These are phyloP conservation scores for Cystoisospora suis DNA, from an alignment of 169 alveolate genomes.

Conservation along the genomic window DNA sequence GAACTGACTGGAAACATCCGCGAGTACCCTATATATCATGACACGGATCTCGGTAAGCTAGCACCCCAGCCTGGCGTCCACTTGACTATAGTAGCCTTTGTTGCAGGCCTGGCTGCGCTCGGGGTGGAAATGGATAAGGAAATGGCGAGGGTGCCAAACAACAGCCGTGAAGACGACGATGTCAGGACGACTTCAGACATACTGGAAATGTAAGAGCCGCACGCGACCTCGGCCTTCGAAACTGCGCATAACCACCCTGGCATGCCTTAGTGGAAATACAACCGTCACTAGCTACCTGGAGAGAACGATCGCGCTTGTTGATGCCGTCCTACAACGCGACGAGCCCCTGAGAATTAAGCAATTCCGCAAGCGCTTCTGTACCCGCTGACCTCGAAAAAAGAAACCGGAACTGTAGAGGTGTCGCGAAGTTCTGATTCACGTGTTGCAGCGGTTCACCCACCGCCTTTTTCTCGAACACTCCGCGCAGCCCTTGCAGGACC, in stretches of 20 bases:
- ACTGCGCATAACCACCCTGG: background rate
- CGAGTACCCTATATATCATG: constrained; percentile 14
- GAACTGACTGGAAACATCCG: background rate
- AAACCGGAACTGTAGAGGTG: too few relatives aligned
- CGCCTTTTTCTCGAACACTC: too few relatives aligned
- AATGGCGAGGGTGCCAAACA: constrained; percentile 45
- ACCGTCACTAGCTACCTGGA: background rate
- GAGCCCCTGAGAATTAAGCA: background rate
- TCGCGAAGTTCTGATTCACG: too few relatives aligned
- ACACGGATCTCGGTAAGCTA: background rate
- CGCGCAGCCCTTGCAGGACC: too few relatives aligned
- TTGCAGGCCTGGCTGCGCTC: constrained; percentile 35
- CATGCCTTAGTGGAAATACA: background rate
- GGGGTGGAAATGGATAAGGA: constrained; percentile 47
- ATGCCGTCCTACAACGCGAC: background rate
- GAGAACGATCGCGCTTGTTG: background rate
- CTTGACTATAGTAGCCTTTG: background rate
- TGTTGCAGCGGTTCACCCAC: too few relatives aligned
- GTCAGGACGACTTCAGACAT: constrained; percentile 47
- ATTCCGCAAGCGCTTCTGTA: background rate
- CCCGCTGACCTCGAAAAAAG: too few relatives aligned
- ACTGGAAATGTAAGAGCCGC: constrained; percentile 17
- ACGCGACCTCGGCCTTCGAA: background rate
- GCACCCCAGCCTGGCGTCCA: background rate
- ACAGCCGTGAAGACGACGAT: constrained; percentile 60